phyloP scores from a whole-genome alignment of 1,284 basidiomycete species.

The Boletus hoseneyae region DNA sequence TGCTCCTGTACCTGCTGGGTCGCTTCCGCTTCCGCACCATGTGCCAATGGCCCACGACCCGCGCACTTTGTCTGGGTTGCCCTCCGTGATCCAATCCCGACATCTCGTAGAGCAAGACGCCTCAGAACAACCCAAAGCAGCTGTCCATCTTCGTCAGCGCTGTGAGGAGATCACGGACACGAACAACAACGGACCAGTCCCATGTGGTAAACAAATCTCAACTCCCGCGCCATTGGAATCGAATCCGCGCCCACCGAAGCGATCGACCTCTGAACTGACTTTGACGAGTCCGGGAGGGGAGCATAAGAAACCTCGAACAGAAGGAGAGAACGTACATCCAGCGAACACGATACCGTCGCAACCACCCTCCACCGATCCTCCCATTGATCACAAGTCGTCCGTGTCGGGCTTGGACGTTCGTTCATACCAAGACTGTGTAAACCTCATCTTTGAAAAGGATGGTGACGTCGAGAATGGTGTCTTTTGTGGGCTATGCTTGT shows the following conservation, averaged over 20 bases:
- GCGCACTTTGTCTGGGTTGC: conserved; percentile 3
- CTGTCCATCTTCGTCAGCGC: background rate
- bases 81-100: conserved; percentile 4
- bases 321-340: conserved; percentile 5
- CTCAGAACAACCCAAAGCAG: conserved; percentile 3
- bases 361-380: background rate
- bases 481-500: conserved; percentile 52
- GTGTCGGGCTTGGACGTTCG: conserved; percentile 12
- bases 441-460: conserved; percentile 43
- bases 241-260: conserved; percentile 16
- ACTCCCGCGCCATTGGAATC: background rate
- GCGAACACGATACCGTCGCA: background rate
- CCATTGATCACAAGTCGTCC: conserved; percentile 1
- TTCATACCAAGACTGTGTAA: conserved; percentile 42
- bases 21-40: conserved; percentile 10
- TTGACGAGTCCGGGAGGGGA: conserved; percentile 8
- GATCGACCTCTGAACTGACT: conserved; percentile 17
- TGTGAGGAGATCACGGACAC: background rate
- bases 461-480: conserved; percentile 36
- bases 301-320: conserved; percentile 22
- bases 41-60: conserved; percentile 4
- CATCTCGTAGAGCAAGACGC: conserved; percentile 2
- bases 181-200: background rate
- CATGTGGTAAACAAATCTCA: background rate
- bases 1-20: conserved; percentile 4